Evolutionary conservation across 768 basidiomycete species (phyloP).

Genomic region (Hygrophoropsis aurantiaca): DNA sequence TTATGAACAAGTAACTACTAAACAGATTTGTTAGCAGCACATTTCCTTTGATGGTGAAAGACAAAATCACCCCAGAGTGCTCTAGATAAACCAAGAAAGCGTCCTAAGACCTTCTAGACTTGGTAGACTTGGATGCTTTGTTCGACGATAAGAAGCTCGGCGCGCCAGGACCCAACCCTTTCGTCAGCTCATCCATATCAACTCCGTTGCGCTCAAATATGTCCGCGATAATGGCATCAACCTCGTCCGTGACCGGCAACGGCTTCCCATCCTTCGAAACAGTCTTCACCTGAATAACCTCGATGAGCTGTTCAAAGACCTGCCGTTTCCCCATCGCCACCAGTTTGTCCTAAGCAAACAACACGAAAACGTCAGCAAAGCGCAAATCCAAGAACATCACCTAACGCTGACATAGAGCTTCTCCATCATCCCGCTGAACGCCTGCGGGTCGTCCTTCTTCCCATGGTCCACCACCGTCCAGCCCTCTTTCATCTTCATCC

Average conservation of each 20-base stretch:
- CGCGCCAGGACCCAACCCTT: conserved; percentile 10
- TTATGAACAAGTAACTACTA: no score
- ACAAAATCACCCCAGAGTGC: no score
- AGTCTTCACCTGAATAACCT: conserved; percentile 31
- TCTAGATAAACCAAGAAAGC: no score
- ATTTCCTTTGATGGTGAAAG: no score
- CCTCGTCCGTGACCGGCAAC: conserved; percentile 27
- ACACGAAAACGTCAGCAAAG: conserved; percentile 2
- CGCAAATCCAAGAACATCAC: not conserved
- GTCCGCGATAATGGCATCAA: conserved; percentile 29
- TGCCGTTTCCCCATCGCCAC: conserved; percentile 28
- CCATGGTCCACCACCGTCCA: conserved; percentile 30
- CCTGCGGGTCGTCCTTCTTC: conserved; percentile 16
- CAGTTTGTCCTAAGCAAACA: conserved; percentile 21
- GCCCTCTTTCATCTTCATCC: conserved; percentile 29
- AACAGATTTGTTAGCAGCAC: no score
- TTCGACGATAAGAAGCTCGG: no score
- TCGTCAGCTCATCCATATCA: conserved; percentile 28
- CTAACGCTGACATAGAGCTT: conserved; percentile 22
- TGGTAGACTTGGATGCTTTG: no score
- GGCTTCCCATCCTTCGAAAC: conserved; percentile 20
- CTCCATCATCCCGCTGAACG: conserved; percentile 28
- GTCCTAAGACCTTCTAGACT: no score
- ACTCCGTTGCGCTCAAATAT: conserved; percentile 30
- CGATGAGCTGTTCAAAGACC: conserved; percentile 32